Percentiles rank a stretch among this genome's conserved stretches.
Conservation (phyloP, 108 stramenopile species). For the Bacterosira constricta region DNA sequence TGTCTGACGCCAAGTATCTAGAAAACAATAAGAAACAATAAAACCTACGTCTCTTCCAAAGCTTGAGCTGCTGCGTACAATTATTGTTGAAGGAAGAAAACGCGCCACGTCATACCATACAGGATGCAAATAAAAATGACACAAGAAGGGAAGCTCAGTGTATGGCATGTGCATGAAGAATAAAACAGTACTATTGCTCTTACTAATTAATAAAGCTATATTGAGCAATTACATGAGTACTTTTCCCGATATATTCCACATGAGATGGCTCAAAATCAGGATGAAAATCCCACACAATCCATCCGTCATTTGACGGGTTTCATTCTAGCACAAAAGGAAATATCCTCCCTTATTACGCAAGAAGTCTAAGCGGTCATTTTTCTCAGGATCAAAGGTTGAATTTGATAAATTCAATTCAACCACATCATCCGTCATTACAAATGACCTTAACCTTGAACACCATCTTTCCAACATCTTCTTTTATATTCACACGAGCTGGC, state of each 20-base stretch:
- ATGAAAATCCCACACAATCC: not conserved
- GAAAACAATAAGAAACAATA: too few relatives aligned
- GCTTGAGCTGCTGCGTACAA: too few relatives aligned
- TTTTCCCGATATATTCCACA: not conserved
- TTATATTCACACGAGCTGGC: constrained; percentile 46
- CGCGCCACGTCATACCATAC: too few relatives aligned
- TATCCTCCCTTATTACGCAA: not conserved
- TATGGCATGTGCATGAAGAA: too few relatives aligned
- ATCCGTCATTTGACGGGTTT: not conserved
- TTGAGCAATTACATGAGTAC: not conserved
- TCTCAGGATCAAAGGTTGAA: constrained; percentile 37
- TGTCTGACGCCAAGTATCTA: too few relatives aligned
- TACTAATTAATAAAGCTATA: too few relatives aligned
- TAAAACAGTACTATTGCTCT: too few relatives aligned
- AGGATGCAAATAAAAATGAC: too few relatives aligned
- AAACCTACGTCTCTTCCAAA: too few relatives aligned
- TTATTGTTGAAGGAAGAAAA: too few relatives aligned
- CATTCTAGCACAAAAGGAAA: too few relatives aligned
- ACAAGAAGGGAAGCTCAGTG: too few relatives aligned
- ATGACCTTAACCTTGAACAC: constrained; percentile 1
- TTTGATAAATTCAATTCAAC: constrained; percentile 16
- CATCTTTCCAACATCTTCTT: constrained; percentile 3
- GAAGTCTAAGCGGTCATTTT: constrained; percentile 3
- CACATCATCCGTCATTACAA: constrained; percentile 39
- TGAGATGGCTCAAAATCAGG: not conserved